These are phyloP conservation scores for Hypomyces rosellus DNA, from an alignment of 2,329 filamentous ascomycete species.

Conservation along the genomic window DNA sequence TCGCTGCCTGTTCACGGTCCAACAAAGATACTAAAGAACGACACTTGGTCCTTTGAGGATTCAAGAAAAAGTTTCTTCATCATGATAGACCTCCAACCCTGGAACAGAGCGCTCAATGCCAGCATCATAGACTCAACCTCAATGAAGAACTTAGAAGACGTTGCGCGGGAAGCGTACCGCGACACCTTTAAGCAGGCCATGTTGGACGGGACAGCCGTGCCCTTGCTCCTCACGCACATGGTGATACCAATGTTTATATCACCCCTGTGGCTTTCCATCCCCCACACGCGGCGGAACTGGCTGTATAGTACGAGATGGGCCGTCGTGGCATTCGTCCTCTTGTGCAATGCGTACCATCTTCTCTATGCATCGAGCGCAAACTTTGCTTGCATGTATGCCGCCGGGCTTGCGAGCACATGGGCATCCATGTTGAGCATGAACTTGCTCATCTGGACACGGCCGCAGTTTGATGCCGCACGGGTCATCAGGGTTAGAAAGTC, in stretches of 20 bases:
- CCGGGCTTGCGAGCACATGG: constrained; percentile 46
- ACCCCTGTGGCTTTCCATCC: constrained; percentile 49
- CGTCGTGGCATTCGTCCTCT: constrained; percentile 37
- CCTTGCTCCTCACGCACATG: constrained; percentile 25
- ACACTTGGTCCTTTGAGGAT: too few species aligned
- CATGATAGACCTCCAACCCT: not conserved
- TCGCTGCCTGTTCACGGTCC: too few species aligned
- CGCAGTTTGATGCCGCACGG: constrained; percentile 52
- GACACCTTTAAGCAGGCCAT: constrained; percentile 29
- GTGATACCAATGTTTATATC: constrained; percentile 50
- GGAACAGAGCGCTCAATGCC: not conserved
- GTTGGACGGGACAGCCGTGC: constrained; percentile 34
- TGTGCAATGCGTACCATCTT: constrained; percentile 39
- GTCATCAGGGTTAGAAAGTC: constrained; percentile 28
- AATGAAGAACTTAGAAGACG: constrained; percentile 19
- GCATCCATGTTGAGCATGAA: constrained; percentile 43
- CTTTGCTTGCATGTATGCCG: constrained; percentile 43
- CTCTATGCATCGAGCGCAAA: constrained; percentile 42
- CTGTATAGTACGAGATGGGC: constrained; percentile 44
- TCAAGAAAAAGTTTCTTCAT: not conserved
- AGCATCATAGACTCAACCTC: not conserved
- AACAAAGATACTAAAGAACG: too few species aligned
- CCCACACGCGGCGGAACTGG: constrained; percentile 45
- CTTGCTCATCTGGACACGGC: constrained; percentile 47
- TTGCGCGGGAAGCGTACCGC: constrained; percentile 28